A percentile compares a stretch with the other conserved stretches of the same genome.
Conservation (phyloP, 177 flowering plant genomes). For the Tripterygium wilfordii region DNA sequence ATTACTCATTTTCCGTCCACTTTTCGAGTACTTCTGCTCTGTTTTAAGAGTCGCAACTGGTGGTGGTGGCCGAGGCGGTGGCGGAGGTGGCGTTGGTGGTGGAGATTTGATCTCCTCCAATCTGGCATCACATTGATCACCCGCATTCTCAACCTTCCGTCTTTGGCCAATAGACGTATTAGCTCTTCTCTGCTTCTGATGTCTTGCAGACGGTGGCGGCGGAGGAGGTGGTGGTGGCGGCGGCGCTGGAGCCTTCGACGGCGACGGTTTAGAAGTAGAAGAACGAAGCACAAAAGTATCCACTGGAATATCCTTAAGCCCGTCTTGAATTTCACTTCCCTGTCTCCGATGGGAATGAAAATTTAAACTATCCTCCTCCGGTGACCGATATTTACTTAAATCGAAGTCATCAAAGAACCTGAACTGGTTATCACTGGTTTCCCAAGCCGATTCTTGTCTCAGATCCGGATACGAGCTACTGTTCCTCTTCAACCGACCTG, state of each 20-base stretch:
- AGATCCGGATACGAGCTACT: constrained; percentile 82
- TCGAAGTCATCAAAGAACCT: constrained; percentile 61
- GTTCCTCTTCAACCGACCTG: constrained; percentile 42
- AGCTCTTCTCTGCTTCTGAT: constrained; percentile 16
- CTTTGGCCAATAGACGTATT: constrained; percentile 14
- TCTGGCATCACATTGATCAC: background rate
- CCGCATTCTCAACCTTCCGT: constrained; percentile 4
- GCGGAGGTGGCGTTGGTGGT: constrained; percentile 29
- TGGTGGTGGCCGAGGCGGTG: constrained; percentile 22
- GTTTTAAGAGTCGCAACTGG: constrained; percentile 4
- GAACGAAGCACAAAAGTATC: constrained; percentile 38
- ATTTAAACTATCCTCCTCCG: too few relatives aligned
- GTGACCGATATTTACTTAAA: constrained; percentile 23
- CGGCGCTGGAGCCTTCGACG: constrained; percentile 13
- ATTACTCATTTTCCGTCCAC: constrained; percentile 37
- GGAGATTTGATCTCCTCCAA: constrained; percentile 5
- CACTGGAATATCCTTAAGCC: constrained; percentile 40
- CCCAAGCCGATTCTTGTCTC: constrained; percentile 37
- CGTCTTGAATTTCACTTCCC: constrained; percentile 14
- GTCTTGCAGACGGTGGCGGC: constrained; percentile 20
- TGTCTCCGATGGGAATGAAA: constrained; percentile 14
- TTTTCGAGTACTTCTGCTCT: constrained; percentile 24
- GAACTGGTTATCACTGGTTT: constrained; percentile 19
- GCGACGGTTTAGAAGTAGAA: constrained; percentile 14
- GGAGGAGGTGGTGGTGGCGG: constrained; percentile 41